These are phyloP conservation scores for Podospora sp. DNA, from an alignment of 495 filamentous ascomycete genomes.

Conservation along the genomic window DNA sequence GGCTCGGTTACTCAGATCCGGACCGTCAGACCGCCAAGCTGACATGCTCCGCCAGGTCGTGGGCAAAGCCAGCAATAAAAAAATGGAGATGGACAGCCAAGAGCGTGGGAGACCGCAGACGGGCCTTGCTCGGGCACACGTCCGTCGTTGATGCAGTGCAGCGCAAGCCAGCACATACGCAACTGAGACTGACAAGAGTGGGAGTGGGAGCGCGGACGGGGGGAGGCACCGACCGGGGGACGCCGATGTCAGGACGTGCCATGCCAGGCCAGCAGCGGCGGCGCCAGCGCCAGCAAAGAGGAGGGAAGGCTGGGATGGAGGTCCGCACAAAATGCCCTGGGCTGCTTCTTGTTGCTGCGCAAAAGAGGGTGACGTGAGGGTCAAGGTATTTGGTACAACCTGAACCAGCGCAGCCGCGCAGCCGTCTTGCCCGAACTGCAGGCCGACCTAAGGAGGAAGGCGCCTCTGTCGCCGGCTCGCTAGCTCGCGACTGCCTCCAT, in stretches of 20 bases:
- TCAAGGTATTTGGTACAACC: constrained; percentile 22
- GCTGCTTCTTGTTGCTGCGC: background rate
- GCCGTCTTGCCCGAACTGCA: constrained; percentile 10
- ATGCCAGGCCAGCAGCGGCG: background rate
- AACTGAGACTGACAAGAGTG: background rate
- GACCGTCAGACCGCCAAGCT: constrained; percentile 21
- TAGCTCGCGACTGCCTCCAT: background rate
- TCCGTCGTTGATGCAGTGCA: constrained; percentile 7
- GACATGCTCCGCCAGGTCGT: constrained; percentile 3
- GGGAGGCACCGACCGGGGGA: constrained; percentile 17
- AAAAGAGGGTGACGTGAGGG: constrained; percentile 15
- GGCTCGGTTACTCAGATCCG: constrained; percentile 25
- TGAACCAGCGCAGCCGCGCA: background rate
- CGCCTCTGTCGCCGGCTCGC: background rate
- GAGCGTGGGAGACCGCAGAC: constrained; percentile 16
- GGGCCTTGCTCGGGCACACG: constrained; percentile 21
- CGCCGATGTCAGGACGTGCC: constrained; percentile 21
- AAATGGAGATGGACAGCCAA: constrained; percentile 17
- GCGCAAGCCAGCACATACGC: background rate
- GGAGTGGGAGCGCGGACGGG: background rate
- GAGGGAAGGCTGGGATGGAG: constrained; percentile 13
- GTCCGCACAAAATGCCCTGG: constrained; percentile 20
- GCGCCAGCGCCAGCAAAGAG: background rate
- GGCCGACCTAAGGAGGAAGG: constrained; percentile 23
- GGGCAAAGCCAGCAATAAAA: background rate